These are phyloP conservation scores for Pichia nanzhaoensis DNA, from an alignment of 805 yeast genomes.

Conservation along the genomic window DNA sequence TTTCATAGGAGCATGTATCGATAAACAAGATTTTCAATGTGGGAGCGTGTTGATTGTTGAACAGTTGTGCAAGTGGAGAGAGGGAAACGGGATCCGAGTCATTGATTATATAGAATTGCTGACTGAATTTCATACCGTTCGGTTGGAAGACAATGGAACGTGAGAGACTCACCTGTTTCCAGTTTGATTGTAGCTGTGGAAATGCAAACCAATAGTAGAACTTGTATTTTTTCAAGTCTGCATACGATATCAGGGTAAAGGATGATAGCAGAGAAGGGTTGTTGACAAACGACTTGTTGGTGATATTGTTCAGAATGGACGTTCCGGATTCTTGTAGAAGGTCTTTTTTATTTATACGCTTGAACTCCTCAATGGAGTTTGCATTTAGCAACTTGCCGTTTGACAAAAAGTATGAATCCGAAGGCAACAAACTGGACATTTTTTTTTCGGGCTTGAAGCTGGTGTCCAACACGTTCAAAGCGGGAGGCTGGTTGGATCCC, in stretches of 20 bases:
- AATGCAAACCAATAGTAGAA: constrained; percentile 87
- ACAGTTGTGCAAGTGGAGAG: constrained; percentile 10
- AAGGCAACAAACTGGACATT: not conserved
- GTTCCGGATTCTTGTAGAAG: constrained; percentile 42
- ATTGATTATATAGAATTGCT: constrained; percentile 18
- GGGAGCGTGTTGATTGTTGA: constrained; percentile 4
- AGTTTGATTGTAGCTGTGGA: constrained; percentile 55
- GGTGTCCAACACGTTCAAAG: constrained; percentile 14
- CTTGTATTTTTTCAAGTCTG: constrained; percentile 83
- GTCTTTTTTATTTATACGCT: constrained; percentile 52
- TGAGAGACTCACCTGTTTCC: constrained; percentile 30
- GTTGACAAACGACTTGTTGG: constrained; percentile 29
- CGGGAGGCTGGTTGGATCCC: constrained; percentile 28
- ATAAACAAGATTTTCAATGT: constrained; percentile 18
- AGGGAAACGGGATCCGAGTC: constrained; percentile 4
- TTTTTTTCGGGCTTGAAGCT: constrained; percentile 1
- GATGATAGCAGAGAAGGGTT: constrained; percentile 36
- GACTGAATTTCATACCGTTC: not conserved
- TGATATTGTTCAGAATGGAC: constrained; percentile 23
- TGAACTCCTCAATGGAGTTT: constrained; percentile 85
- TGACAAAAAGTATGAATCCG: constrained; percentile 18
- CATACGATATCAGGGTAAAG: constrained; percentile 58
- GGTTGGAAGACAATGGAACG: not conserved
- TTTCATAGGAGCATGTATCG: constrained; percentile 21
- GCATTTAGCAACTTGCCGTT: constrained; percentile 45